A percentile compares a stretch with the other conserved stretches of the same genome.
phyloP scores from a whole-genome alignment of 306 rosid genomes.

The Medicago ruthenica region DNA sequence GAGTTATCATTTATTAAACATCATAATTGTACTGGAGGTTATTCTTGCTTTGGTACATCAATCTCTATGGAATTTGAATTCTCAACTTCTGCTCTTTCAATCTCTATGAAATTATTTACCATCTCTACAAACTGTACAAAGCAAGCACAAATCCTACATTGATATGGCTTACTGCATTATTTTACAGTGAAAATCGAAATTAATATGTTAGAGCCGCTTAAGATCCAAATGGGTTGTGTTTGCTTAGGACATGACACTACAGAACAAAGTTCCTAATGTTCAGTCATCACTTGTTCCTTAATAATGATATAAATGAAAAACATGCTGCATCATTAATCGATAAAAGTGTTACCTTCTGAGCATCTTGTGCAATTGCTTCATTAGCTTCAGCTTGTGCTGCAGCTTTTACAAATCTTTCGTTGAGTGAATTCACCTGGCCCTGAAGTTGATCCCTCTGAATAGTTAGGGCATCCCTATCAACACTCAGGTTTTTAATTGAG shows the following conservation, averaged over 20 bases:
- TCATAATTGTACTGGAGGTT: neutral
- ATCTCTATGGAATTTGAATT: constrained; percentile 10
- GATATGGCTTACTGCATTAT: constrained; percentile 15
- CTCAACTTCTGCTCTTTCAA: neutral
- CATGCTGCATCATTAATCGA: constrained; percentile 5
- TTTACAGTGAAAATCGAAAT: constrained; percentile 4
- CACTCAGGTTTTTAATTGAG: constrained; percentile 55
- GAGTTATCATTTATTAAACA: constrained; percentile 4
- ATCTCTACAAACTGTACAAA: constrained; percentile 10
- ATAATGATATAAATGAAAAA: constrained; percentile 6
- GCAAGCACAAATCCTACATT: neutral
- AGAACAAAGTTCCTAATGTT: neutral
- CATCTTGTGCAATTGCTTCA: constrained; percentile 72
- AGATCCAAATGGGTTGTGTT: neutral
- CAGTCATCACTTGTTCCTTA: neutral
- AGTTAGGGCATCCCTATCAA: constrained; percentile 57
- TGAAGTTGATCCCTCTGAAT: constrained; percentile 75
- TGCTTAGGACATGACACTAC: neutral
- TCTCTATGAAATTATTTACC: neutral
- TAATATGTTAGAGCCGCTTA: constrained; percentile 1
- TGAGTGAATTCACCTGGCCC: constrained; percentile 56
- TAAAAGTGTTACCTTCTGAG: constrained; percentile 67
- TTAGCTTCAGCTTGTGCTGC: constrained; percentile 68
- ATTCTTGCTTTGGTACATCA: constrained; percentile 31
- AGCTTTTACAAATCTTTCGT: constrained; percentile 67